These are phyloP conservation scores for Pseudoscleropodium purum DNA, from an alignment of 225 moss, liverwort and hornwort genomes.

Conservation along the genomic window DNA sequence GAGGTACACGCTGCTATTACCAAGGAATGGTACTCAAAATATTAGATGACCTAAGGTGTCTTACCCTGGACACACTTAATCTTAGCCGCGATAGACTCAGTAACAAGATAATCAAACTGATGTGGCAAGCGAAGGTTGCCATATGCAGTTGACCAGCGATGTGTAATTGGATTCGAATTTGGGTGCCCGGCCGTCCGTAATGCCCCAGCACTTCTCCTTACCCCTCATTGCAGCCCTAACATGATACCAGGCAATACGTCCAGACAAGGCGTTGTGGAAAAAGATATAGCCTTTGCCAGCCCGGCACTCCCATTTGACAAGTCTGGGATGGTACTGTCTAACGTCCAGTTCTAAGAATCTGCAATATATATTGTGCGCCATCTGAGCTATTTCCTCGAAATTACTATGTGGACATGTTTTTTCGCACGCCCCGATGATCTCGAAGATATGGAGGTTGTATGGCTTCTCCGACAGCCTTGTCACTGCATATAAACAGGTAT, in stretches of 20 bases:
- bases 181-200: not conserved
- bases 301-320: conserved; percentile 19
- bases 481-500: conserved; percentile 9
- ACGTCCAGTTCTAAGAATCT: conserved; percentile 12
- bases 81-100: not conserved
- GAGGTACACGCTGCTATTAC: not conserved
- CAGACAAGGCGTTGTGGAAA: conserved; percentile 15
- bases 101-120: not conserved
- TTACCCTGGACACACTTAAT: not conserved
- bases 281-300: conserved; percentile 11
- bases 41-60: not conserved
- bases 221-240: conserved; percentile 4
- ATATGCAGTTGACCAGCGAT: conserved; percentile 17
- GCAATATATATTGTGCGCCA: conserved; percentile 2
- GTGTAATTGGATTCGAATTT: conserved; percentile 10
- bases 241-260: conserved; percentile 17
- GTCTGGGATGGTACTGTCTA: not conserved
- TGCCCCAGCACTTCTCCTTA: conserved; percentile 6
- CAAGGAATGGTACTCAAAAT: not conserved
- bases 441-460: conserved; percentile 21
- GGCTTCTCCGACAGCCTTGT: conserved; percentile 10
- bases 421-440: conserved; percentile 12
- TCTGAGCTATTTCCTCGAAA: conserved; percentile 19
- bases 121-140: conserved; percentile 31
- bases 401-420: conserved; percentile 5